A percentile compares a stretch with the other conserved stretches of the same genome.
phyloP scores from a whole-genome alignment of 1,284 basidiomycete genomes.

The Austroboletus niveus region DNA sequence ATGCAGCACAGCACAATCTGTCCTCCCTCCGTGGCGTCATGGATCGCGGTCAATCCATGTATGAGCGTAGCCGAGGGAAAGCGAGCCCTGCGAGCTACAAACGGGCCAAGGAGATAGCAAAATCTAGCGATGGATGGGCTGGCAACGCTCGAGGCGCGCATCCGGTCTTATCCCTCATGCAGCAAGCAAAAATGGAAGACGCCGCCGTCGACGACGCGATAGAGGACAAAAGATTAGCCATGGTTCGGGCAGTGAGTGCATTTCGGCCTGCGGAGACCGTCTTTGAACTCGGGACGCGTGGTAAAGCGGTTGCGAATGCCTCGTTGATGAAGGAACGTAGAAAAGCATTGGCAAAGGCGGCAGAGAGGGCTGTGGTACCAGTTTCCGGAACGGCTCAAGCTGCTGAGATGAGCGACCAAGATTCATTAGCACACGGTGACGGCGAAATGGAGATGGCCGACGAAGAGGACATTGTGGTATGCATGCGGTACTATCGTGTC shows the following conservation, averaged over 20 bases:
- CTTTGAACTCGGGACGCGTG: slow-evolving; percentile 83
- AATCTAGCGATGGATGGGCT: slow-evolving; percentile 67
- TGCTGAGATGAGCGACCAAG: slow-evolving; percentile 37
- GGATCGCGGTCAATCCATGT: slow-evolving; percentile 89
- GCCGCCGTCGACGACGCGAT: slow-evolving; percentile 27
- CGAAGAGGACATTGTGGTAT: slow-evolving; percentile 73
- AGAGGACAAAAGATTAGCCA: slow-evolving; percentile 59
- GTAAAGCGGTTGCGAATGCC: slow-evolving; percentile 61
- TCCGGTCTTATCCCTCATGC: slow-evolving; percentile 54
- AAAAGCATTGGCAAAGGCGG: slow-evolving; percentile 71
- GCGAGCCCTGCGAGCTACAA: slow-evolving; percentile 85
- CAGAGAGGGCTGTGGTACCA: slow-evolving; percentile 43
- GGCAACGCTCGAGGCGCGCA: slow-evolving; percentile 65
- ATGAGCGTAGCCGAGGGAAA: slow-evolving; percentile 90
- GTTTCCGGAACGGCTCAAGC: slow-evolving; percentile 35
- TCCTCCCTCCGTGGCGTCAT: slow-evolving; percentile 83
- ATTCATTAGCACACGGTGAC: slow-evolving; percentile 23
- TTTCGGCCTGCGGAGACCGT: slow-evolving; percentile 92
- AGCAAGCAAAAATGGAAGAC: slow-evolving; percentile 31
- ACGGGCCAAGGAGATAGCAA: slow-evolving; percentile 86
- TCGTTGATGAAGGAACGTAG: slow-evolving; percentile 88
- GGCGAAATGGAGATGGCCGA: slow-evolving; percentile 66
- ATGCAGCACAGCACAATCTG: slow-evolving; percentile 69
- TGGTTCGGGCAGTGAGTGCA: slow-evolving; percentile 76
- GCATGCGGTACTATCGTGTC: not conserved